These are phyloP conservation scores for Larix sibirica DNA, from an alignment of 83 land plant genomes.

Conservation along the genomic window DNA sequence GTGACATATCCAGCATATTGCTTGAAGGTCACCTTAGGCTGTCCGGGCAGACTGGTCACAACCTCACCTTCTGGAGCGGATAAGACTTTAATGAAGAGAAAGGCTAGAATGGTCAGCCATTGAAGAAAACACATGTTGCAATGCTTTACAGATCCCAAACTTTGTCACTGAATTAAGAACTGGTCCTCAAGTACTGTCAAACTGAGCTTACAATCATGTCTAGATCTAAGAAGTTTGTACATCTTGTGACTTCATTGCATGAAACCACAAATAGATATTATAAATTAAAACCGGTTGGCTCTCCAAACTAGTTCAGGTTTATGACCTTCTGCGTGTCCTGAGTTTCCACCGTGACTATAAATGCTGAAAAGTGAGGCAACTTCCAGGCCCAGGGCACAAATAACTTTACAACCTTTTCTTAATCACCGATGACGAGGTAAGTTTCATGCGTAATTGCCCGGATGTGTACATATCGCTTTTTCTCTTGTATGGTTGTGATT, in stretches of 20 bases:
- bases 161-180: neutral
- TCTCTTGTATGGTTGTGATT: no score
- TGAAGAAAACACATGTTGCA: neutral
- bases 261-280: neutral
- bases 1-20: constrained; percentile 13
- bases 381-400: no score
- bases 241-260: neutral
- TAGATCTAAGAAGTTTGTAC: neutral
- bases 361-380: no score
- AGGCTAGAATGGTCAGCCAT: neutral
- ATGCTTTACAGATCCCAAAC: neutral
- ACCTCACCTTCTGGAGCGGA: constrained; percentile 9
- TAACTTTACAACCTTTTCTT: no score
- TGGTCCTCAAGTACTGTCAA: neutral
- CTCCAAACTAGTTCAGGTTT: neutral
- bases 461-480: no score
- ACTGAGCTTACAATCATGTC: neutral
- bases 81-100: neutral
- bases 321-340: no score
- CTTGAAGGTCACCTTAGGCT: constrained; percentile 6
- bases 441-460: no score
- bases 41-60: neutral
- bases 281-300: neutral
- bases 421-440: no score
- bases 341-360: no score